Evolutionary conservation across 257 asterid species (phyloP).

Genomic region (Anisodus acutangulus): DNA sequence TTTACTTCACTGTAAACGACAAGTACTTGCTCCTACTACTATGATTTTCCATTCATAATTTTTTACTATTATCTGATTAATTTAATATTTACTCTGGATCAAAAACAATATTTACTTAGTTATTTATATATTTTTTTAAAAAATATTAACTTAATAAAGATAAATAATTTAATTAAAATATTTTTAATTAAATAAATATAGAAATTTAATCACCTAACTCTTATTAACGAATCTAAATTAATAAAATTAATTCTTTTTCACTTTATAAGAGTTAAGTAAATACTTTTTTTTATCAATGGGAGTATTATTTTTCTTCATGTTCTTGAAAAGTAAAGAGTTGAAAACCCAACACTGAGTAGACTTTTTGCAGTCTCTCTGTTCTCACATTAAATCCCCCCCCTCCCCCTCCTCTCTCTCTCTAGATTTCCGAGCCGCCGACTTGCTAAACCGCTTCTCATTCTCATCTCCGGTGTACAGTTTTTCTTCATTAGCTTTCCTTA

Average conservation of each 20-base stretch:
- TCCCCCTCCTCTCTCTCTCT: slow-evolving; percentile 37
- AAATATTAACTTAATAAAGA: no score
- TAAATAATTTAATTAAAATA: no score
- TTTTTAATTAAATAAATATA: no score
- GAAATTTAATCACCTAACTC: no score
- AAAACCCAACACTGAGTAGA: slow-evolving; percentile 43
- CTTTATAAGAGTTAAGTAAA: no score
- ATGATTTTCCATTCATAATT: neutral
- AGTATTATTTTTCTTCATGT: slow-evolving; percentile 2
- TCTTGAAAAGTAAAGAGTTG: slow-evolving; percentile 28
- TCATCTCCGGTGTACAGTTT: slow-evolving; percentile 22
- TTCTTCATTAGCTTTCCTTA: slow-evolving; percentile 26
- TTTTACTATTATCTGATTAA: neutral
- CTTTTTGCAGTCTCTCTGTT: slow-evolving; percentile 38
- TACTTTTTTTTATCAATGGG: no score
- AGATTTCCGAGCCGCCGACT: slow-evolving; percentile 33
- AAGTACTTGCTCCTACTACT: neutral
- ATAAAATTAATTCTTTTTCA: no score
- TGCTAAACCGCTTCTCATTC: slow-evolving; percentile 28
- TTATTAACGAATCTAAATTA: no score
- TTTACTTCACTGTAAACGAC: slow-evolving; percentile 16
- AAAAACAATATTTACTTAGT: no score
- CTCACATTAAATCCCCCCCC: slow-evolving; percentile 29
- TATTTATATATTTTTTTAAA: no score
- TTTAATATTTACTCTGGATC: neutral